phyloP scores from a whole-genome alignment of 2,329 filamentous ascomycete species.

The Ceratocystis colombiana region DNA sequence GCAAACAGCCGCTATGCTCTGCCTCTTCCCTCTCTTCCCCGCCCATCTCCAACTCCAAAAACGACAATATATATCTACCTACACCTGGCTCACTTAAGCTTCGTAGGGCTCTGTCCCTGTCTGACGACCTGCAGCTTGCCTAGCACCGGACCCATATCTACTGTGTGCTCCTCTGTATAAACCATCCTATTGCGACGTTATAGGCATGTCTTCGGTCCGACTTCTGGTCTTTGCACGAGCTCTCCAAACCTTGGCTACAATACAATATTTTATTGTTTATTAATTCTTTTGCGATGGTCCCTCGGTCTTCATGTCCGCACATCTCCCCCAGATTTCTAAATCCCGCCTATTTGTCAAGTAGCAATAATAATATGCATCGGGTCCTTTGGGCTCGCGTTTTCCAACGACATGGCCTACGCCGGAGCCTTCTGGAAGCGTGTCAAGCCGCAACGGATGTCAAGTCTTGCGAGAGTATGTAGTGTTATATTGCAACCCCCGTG shows the following conservation, averaged over 20 bases:
- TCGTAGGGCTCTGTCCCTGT: background rate
- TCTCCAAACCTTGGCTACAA: background rate
- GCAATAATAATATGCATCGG: background rate
- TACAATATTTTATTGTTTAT: background rate
- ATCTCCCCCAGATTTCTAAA: background rate
- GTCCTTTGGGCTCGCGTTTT: background rate
- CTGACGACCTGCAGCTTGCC: background rate
- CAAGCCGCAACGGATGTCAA: background rate
- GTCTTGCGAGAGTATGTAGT: too few relatives aligned
- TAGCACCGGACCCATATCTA: background rate
- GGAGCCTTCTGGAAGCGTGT: constrained; percentile 10
- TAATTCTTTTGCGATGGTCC: background rate
- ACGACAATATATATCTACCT: background rate
- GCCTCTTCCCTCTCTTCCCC: background rate
- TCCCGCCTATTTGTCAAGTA: background rate
- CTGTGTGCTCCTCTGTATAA: background rate
- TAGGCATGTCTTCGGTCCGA: constrained; percentile 12
- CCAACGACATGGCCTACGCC: too few relatives aligned
- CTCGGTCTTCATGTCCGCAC: background rate
- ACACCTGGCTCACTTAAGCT: background rate
- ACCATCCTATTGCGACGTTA: background rate
- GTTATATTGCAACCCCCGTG: background rate
- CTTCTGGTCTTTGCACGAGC: constrained; percentile 10
- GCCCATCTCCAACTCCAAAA: background rate
- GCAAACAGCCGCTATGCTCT: background rate